Evolutionary conservation across 169 alveolate species (phyloP).

Genomic region (Theileria sp.): DNA sequence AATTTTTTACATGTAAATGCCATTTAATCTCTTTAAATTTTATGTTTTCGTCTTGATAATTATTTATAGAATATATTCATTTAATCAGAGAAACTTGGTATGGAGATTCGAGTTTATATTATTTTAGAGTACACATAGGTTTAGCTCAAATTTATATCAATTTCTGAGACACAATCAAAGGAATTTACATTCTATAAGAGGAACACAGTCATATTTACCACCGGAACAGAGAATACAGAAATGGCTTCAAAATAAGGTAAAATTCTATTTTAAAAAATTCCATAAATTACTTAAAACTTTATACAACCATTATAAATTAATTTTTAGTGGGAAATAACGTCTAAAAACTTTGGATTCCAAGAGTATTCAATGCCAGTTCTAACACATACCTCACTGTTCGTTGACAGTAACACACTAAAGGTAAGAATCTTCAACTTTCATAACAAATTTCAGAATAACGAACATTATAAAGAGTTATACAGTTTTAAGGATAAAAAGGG

Average conservation of each 20-base stretch:
- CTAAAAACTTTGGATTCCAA: conserved; percentile 45
- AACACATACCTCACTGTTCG: conserved; percentile 48
- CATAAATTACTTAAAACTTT: background rate
- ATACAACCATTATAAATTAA: background rate
- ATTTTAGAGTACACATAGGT: background rate
- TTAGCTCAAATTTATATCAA: background rate
- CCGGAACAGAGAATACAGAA: conserved; percentile 53
- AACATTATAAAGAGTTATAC: conserved; percentile 57
- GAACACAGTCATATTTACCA: conserved; percentile 62
- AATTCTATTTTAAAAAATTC: background rate
- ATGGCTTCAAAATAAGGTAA: conserved; percentile 53
- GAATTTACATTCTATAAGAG: conserved; percentile 40
- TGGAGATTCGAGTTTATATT: background rate
- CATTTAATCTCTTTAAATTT: background rate
- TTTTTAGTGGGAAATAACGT: conserved; percentile 38
- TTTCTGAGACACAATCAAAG: background rate
- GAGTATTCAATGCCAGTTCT: conserved; percentile 63
- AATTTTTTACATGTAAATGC: conserved; percentile 14
- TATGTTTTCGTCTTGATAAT: background rate
- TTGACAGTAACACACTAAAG: background rate
- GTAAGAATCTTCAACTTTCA: background rate
- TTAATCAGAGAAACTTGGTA: background rate
- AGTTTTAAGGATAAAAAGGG: conserved; percentile 55
- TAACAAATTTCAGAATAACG: conserved; percentile 18
- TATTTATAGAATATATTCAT: background rate